Base-by-base conservation (phyloP, 805 yeast genomes). In the Metschnikowia cubensis region DNA sequence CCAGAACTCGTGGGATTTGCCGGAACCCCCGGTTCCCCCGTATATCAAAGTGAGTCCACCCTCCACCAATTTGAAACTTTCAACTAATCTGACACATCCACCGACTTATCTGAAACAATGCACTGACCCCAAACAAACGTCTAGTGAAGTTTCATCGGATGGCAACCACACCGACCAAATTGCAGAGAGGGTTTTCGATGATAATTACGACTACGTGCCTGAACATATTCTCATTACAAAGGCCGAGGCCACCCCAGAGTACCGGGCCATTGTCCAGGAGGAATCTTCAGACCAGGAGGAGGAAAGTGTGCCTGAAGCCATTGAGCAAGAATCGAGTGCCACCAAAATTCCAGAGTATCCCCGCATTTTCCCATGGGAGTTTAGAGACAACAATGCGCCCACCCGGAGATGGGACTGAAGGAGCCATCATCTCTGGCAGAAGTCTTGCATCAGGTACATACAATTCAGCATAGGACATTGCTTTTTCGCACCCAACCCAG, bases 301-400 rank as follows among this genome's bases (percentile, higher is more conserved):
- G 8, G 42, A 22, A 6, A 22, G 14, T 15, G 46, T 17, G 33
- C 46, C 35, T 8, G 21, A 31, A 25, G 17, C 17, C 3, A 15
- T 42, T 4, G 45, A 51, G 17, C 41, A 22, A 3, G 7, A 17
- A 17, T 38, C 32, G 13, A 6, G 8, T 1, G 32, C 31, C 41
- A 6, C 21, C 11, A 17, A 21, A n/a, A 22, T 7, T 14, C 14
- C 39, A 5, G 39, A 4, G 13, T n/a, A 34, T 25, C 63, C 62
- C 5, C 62, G 61, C 42, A 43, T 70, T n/a, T 70, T 70, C 54
- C 74, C 74, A 2, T 70, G 75, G 75, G 75, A 70, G 53, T 63
- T 56, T 49, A 60, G 59, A 41, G 52, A 51, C 10, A 45, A 45
- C 21, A 36, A 20, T 15, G 50, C 48, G n/a, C 57, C 70, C 7